Percentiles rank a stretch among this genome's conserved stretches.
Conservation (phyloP, 192 early-diverging fungal genomes). For the Funneliformis mosseae region DNA sequence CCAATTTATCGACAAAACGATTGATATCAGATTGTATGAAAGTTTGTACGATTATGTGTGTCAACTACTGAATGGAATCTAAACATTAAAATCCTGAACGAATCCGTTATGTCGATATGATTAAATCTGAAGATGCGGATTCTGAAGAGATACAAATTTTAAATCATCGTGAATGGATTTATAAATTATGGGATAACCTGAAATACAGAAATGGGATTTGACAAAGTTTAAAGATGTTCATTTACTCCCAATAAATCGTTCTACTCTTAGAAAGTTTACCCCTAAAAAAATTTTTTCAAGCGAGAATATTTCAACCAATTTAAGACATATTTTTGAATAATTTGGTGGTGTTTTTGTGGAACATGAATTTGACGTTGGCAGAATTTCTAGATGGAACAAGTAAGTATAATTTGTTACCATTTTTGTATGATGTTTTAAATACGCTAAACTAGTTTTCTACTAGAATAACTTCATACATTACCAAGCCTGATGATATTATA, state of each 20-base stretch:
- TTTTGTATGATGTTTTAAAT: background rate
- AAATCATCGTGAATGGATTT: conserved; percentile 9
- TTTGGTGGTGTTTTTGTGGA: conserved; percentile 4
- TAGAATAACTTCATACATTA: background rate
- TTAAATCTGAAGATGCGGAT: background rate
- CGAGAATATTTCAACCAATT: background rate
- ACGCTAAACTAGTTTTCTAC: too few relatives aligned
- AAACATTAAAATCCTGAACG: background rate
- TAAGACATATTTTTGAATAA: background rate
- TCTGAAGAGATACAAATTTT: background rate
- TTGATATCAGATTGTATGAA: background rate
- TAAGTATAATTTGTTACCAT: background rate
- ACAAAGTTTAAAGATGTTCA: background rate
- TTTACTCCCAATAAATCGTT: conserved; percentile 6
- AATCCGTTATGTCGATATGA: background rate
- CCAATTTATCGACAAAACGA: background rate
- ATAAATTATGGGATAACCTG: conserved; percentile 7
- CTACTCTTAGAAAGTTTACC: background rate
- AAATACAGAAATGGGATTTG: background rate
- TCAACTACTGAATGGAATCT: background rate
- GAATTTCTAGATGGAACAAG: background rate
- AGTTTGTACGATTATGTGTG: background rate
- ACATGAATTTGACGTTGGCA: background rate
- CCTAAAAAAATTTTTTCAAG: conserved; percentile 12
- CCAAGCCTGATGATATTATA: background rate